Base-by-base conservation (phyloP, 1,139 yeast species). In the Hyphopichia khmerensis region DNA sequence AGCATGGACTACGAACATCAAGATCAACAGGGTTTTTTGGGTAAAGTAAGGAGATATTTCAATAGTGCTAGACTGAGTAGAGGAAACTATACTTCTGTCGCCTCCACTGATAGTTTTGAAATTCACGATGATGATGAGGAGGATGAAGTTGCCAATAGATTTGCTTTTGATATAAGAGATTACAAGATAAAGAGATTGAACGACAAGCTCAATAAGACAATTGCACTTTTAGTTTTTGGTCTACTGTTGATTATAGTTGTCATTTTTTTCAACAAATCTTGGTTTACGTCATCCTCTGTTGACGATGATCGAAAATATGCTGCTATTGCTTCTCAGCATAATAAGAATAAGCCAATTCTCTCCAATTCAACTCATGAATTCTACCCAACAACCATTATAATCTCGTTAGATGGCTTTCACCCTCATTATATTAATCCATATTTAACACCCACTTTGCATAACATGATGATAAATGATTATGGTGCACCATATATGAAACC, bases 391-490 rank as follows among this genome's bases (percentile, higher is more conserved):
- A 90, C 97, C 0, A 64, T 90, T 1, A 61, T 89, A 41, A 69
- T 90, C 2, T 87, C 96, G 0, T 62, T 90, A 34, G 96, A 87
- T 58, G 96, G 96, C 11, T 87, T 90, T 63, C 96, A 90, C 59
- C 97, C 97, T 9, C 95, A 88, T 56, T 87, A 88, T 57, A 79
- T 90, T n/a, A 81, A 82, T 21, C 59, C 76, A 6, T 67, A 72
- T 17, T 56, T 75, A 34, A 90, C 96, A 0, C 97, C 98, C 1
- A 69, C 80, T 33, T 57, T 91, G 58, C 84, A 86, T 55, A 64
- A 71, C 14, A 63, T 86, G 60, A 62, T 80, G 52, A 55, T 72
- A 9, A 66, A 76, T 21, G 82, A 75, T 18, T 79, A 76, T 50
- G 87, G 87, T 4, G 80, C 95, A 3, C 96, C 96, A 1, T 88